Evolutionary conservation across 1,284 basidiomycete species (phyloP).

Genomic region (Leccinum angustisporum): DNA sequence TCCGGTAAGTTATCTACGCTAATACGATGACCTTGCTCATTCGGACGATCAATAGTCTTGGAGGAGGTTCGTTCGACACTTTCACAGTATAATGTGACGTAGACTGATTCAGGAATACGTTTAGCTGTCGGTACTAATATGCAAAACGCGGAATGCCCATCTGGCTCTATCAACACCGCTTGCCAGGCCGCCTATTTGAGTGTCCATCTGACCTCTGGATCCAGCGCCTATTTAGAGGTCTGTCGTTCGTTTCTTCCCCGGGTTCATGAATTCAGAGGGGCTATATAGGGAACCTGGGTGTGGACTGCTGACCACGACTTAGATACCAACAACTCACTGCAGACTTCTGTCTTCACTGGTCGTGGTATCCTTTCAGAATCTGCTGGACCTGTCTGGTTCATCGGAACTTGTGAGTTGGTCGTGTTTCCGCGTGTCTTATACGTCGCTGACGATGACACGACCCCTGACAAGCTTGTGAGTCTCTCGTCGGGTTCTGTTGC

Average conservation of each 20-base stretch:
- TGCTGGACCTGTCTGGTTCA: conserved; percentile 49
- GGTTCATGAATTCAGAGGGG: not conserved
- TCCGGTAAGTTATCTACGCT: conserved; percentile 17
- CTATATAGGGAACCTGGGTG: conserved; percentile 1
- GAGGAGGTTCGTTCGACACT: not conserved
- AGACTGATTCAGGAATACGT: not conserved
- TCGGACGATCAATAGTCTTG: not conserved
- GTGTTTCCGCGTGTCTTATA: not conserved
- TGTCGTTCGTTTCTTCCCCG: not conserved
- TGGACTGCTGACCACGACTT: conserved; percentile 1
- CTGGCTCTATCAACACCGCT: not conserved
- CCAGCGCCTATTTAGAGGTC: not conserved
- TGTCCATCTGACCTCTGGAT: not conserved
- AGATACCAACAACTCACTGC: conserved; percentile 33
- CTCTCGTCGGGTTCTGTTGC: conserved; percentile 24
- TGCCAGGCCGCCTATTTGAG: not conserved
- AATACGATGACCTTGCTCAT: not conserved
- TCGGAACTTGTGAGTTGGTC: conserved; percentile 40
- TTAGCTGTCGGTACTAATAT: not conserved
- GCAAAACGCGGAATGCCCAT: not conserved
- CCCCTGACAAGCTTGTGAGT: not conserved
- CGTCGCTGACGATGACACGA: not conserved
- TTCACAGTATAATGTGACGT: too few species aligned
- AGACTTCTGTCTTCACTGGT: conserved; percentile 44
- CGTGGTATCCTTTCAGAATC: conserved; percentile 57